phyloP scores from a whole-genome alignment of 306 rosid species.

The Herpetospermum pedunculosum region DNA sequence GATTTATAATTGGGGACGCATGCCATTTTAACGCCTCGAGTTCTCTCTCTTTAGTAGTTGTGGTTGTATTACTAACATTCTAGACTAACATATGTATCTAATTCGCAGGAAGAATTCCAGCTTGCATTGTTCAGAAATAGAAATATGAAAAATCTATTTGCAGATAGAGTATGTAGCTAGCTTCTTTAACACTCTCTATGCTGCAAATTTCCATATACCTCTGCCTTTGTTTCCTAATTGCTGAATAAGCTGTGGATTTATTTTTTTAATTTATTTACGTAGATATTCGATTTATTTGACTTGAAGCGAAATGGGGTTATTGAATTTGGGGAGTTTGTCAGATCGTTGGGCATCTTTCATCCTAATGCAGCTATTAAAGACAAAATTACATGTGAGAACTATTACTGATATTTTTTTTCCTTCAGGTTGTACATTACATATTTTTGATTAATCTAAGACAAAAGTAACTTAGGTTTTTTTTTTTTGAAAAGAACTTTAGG shows the following conservation, averaged over 20 bases:
- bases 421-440: background rate
- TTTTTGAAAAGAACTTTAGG: too few species aligned
- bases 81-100: background rate
- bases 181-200: background rate
- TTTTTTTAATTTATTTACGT: background rate
- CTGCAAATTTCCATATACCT: background rate
- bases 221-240: background rate
- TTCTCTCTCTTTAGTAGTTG: background rate
- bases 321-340: slow-evolving; percentile 67
- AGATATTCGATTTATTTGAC: slow-evolving; percentile 77
- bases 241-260: background rate
- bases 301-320: slow-evolving; percentile 50
- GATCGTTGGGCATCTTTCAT: slow-evolving; percentile 67
- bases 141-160: slow-evolving; percentile 50
- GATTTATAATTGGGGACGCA: background rate
- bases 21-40: background rate
- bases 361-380: slow-evolving; percentile 48
- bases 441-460: background rate
- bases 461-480: too few species aligned
- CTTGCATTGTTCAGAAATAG: slow-evolving; percentile 68
- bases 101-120: slow-evolving; percentile 81
- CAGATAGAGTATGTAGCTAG: slow-evolving; percentile 9
- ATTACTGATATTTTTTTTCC: background rate
- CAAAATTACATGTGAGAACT: slow-evolving; percentile 44
- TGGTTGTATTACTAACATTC: background rate